Conservation (phyloP, 305 asterid species). For the Plantago lanceolata region DNA sequence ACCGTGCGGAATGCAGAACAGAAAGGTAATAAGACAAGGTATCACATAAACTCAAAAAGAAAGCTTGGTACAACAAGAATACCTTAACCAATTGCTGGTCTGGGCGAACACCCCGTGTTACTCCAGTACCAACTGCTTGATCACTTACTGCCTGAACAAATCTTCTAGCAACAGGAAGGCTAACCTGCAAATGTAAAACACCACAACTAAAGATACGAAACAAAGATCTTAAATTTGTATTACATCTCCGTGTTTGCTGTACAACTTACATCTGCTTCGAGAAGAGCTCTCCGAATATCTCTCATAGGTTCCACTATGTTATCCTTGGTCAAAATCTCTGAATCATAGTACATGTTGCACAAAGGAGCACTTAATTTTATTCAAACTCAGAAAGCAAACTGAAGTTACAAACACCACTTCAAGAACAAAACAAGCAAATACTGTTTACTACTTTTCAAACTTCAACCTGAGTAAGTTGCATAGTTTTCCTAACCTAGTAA, state of each 20-base stretch:
- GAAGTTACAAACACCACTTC: neutral
- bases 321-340: conserved; percentile 94
- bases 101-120: conserved; percentile 88
- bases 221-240: conserved; percentile 4
- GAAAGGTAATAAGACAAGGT: conserved; percentile 15
- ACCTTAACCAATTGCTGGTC: conserved; percentile 98
- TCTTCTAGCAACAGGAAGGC: conserved; percentile 97
- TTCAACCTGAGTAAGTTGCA: neutral
- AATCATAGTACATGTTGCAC: conserved; percentile 21
- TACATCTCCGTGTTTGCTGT: neutral
- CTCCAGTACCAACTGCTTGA: conserved; percentile 83
- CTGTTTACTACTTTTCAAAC: neutral
- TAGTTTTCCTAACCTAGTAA: neutral
- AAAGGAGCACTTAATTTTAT: neutral
- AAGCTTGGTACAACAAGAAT: conserved; percentile 18
- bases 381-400: neutral
- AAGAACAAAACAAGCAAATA: neutral
- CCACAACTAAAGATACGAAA: conserved; percentile 15
- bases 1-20: neutral
- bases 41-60: conserved; percentile 4
- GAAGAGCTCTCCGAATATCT: conserved; percentile 89
- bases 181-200: conserved; percentile 58
- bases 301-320: conserved; percentile 95
- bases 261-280: conserved; percentile 91
- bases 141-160: conserved; percentile 88